A percentile compares a stretch with the other conserved stretches of the same genome.
These are phyloP conservation scores for Achlya hypogyna DNA, from an alignment of 352 stramenopile genomes.

Conservation along the genomic window DNA sequence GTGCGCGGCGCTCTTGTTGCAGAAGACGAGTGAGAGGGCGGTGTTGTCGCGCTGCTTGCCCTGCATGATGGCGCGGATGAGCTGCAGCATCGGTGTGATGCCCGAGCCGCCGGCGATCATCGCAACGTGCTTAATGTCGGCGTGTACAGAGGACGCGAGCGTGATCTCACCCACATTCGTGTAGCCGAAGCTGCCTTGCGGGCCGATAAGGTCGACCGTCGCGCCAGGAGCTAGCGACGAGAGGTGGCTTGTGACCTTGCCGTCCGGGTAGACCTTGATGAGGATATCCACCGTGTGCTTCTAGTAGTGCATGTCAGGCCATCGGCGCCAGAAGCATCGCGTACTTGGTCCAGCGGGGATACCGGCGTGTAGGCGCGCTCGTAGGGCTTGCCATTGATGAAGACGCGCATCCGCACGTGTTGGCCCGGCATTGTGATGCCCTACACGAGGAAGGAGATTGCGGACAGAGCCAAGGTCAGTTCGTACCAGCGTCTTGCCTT, in stretches of 20 bases:
- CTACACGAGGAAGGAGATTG: conserved; percentile 16
- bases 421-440: conserved; percentile 62
- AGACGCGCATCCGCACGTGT: conserved; percentile 70
- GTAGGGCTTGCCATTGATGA: conserved; percentile 62
- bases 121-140: conserved; percentile 47
- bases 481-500: conserved; percentile 41
- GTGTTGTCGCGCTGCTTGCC: conserved; percentile 32
- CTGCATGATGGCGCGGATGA: conserved; percentile 63
- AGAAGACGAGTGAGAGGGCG: conserved; percentile 69
- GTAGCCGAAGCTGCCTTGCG: conserved; percentile 57
- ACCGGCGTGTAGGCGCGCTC: conserved; percentile 71
- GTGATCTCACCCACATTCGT: conserved; percentile 40
- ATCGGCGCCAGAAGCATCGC: neutral
- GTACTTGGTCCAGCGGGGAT: conserved; percentile 55
- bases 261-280: conserved; percentile 70
- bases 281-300: conserved; percentile 56
- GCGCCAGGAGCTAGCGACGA: conserved; percentile 38
- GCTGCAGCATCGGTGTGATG: conserved; percentile 76
- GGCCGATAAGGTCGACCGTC: conserved; percentile 66
- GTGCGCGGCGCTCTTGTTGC: conserved; percentile 53
- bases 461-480: neutral
- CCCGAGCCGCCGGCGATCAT: conserved; percentile 67
- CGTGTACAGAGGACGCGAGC: conserved; percentile 27
- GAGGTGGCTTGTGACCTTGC: conserved; percentile 65
- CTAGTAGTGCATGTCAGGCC: conserved; percentile 18